Evolutionary conservation across 2,329 filamentous ascomycete species (phyloP).

Genomic region (Penicillium crustosum): DNA sequence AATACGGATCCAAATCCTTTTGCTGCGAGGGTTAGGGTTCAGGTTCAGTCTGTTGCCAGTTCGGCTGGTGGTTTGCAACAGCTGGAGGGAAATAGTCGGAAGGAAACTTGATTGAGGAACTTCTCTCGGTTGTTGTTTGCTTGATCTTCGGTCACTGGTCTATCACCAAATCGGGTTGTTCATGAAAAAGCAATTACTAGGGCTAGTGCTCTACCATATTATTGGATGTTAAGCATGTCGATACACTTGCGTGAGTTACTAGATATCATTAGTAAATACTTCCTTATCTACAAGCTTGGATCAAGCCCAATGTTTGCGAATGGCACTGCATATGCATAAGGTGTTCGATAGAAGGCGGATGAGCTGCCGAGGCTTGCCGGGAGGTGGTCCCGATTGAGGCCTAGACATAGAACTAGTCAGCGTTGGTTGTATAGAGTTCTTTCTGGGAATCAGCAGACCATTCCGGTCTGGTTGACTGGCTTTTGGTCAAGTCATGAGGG

Average conservation of each 20-base stretch:
- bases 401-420: background rate
- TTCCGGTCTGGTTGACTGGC: background rate
- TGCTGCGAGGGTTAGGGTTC: background rate
- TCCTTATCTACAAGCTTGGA: background rate
- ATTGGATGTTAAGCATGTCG: too few relatives aligned
- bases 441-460: too few relatives aligned
- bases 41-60: slow-evolving; percentile 7
- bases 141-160: background rate
- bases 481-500: background rate
- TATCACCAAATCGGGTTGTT: background rate
- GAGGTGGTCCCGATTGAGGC: background rate
- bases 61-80: background rate
- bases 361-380: background rate
- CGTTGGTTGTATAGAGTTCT: background rate
- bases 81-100: background rate
- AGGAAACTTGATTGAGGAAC: background rate
- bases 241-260: background rate
- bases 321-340: background rate
- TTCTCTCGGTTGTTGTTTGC: background rate
- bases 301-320: background rate
- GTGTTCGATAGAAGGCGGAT: background rate
- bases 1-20: slow-evolving; percentile 82
- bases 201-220: background rate
- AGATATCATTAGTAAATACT: background rate
- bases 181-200: background rate